These are phyloP conservation scores for Emericellopsis cladophorae DNA, from an alignment of 2,329 filamentous ascomycete species.

Conservation along the genomic window DNA sequence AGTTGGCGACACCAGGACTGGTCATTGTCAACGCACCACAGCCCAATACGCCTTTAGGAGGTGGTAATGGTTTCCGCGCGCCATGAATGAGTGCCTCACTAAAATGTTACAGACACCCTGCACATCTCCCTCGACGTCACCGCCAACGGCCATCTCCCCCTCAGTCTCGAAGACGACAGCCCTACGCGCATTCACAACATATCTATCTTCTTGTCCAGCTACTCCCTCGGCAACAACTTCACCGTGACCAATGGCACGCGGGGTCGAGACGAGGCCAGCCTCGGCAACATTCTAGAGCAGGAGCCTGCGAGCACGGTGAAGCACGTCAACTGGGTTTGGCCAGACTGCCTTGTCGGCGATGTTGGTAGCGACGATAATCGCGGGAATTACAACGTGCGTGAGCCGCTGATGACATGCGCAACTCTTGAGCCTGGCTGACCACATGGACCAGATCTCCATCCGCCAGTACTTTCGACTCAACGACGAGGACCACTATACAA, in stretches of 20 bases:
- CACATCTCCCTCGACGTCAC: slow-evolving; percentile 57
- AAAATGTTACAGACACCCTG: slow-evolving; percentile 28
- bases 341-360: slow-evolving; percentile 52
- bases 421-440: background rate
- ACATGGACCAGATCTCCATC: slow-evolving; percentile 45
- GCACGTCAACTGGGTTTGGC: slow-evolving; percentile 62
- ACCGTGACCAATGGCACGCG: slow-evolving; percentile 54
- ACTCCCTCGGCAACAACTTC: slow-evolving; percentile 49
- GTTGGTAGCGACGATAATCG: slow-evolving; percentile 37
- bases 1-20: slow-evolving; percentile 58
- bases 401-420: background rate
- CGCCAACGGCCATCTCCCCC: slow-evolving; percentile 49
- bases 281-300: slow-evolving; percentile 50
- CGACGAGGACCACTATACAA: slow-evolving; percentile 49
- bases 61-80: slow-evolving; percentile 30
- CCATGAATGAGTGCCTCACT: background rate
- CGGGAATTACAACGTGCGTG: slow-evolving; percentile 48
- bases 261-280: slow-evolving; percentile 31
- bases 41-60: slow-evolving; percentile 49
- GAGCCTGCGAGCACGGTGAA: slow-evolving; percentile 59
- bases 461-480: slow-evolving; percentile 59
- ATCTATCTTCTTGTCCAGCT: slow-evolving; percentile 55
- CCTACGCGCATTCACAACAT: slow-evolving; percentile 49
- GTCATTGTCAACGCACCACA: slow-evolving; percentile 55
- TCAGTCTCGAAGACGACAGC: slow-evolving; percentile 39